Evolutionary conservation across 176 grass and related monocot species (phyloP).

Genomic region (Miscanthus lutarioriparius): DNA sequence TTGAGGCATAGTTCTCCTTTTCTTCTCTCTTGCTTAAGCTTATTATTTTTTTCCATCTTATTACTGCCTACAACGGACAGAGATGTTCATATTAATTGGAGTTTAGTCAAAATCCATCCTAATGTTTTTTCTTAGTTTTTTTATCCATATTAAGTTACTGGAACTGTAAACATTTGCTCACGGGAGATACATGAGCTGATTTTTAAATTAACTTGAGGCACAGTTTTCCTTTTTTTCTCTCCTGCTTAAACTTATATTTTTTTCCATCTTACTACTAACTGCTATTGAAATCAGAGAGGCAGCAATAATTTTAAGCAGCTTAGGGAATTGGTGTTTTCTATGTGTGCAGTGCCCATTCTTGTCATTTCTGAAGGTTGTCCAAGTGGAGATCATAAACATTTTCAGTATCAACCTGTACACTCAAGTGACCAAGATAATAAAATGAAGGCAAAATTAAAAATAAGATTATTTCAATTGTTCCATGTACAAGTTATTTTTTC

Average conservation of each 20-base stretch:
- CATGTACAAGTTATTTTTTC: background rate
- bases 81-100: slow-evolving; percentile 6
- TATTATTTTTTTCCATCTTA: background rate
- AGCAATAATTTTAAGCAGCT: background rate
- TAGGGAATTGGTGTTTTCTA: background rate
- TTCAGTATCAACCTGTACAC: background rate
- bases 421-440: background rate
- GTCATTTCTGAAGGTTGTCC: background rate
- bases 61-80: background rate
- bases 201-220: slow-evolving; percentile 5
- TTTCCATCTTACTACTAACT: background rate
- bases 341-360: background rate
- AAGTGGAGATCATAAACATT: background rate
- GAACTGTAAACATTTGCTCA: slow-evolving; percentile 28
- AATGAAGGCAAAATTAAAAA: background rate
- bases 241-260: background rate
- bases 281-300: background rate
- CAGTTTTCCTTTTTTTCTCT: background rate
- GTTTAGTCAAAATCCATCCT: slow-evolving; percentile 15
- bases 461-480: background rate
- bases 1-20: background rate
- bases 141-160: slow-evolving; percentile 16
- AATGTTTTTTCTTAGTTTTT: slow-evolving; percentile 15
- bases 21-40: background rate
- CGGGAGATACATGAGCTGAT: slow-evolving; percentile 5